Conservation (phyloP, 495 filamentous ascomycete genomes). For the Trichoderma asperelloides region DNA sequence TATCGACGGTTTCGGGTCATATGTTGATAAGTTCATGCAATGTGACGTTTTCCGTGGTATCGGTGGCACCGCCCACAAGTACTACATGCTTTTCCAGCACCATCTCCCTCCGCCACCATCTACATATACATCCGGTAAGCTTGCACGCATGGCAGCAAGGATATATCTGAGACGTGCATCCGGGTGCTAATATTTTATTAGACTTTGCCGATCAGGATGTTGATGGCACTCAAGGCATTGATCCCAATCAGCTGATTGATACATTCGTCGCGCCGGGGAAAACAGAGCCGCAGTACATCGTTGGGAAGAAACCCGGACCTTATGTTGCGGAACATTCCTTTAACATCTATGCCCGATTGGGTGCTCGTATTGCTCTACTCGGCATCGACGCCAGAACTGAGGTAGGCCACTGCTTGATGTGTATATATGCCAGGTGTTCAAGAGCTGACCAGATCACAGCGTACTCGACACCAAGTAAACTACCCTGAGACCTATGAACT, state of each 20-base stretch:
- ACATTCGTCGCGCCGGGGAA: constrained; percentile 56
- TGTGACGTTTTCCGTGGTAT: constrained; percentile 88
- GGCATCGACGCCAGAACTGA: constrained; percentile 88
- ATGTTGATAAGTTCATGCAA: constrained; percentile 88
- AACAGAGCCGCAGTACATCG: constrained; percentile 65
- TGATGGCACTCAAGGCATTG: constrained; percentile 41
- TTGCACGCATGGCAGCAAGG: background rate
- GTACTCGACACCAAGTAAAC: constrained; percentile 86
- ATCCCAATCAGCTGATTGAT: constrained; percentile 58
- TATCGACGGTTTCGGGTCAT: constrained; percentile 88
- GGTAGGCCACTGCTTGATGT: constrained; percentile 9
- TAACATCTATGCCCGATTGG: constrained; percentile 76
- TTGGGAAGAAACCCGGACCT: constrained; percentile 63
- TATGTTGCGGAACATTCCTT: constrained; percentile 76
- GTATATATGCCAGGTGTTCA: no score
- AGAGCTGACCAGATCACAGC: constrained; percentile 22
- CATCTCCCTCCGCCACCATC: constrained; percentile 74
- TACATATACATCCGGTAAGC: constrained; percentile 62
- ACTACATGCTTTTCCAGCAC: constrained; percentile 93
- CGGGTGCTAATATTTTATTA: background rate
- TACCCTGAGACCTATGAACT: constrained; percentile 81
- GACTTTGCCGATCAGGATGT: constrained; percentile 17
- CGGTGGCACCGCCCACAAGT: constrained; percentile 76
- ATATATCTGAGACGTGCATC: background rate
- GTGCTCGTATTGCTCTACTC: constrained; percentile 72